Conservation (phyloP, 192 early-diverging fungal species). For the Coemansia nantahalensis region DNA sequence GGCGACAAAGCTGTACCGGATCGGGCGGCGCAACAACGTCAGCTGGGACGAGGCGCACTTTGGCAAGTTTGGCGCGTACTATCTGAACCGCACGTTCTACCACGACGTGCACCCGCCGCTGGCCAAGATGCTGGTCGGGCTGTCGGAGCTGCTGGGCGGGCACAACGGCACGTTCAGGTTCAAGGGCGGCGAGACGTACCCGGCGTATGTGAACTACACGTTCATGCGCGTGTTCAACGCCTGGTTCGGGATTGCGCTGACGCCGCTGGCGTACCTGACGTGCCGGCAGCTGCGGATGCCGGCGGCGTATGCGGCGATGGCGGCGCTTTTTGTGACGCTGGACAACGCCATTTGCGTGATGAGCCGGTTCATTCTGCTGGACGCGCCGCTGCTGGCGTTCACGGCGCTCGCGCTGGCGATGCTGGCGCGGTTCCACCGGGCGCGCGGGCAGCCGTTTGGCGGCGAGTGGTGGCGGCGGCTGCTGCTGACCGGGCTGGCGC, state of each 20-base stretch:
- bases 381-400: conserved; percentile 92
- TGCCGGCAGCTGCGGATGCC: conserved; percentile 75
- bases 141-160: conserved; percentile 77
- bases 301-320: conserved; percentile 60
- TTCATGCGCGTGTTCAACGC: conserved; percentile 92
- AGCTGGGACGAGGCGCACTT: conserved; percentile 75
- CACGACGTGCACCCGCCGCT: conserved; percentile 98
- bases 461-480: conserved; percentile 87
- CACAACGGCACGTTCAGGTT: conserved; percentile 88
- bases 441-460: conserved; percentile 70
- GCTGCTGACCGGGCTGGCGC: conserved; percentile 75
- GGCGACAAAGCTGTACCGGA: conserved; percentile 39
- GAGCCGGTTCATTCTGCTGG: conserved; percentile 91
- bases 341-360: conserved; percentile 66
- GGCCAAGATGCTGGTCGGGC: conserved; percentile 92
- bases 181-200: conserved; percentile 76
- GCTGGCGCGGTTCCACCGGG: conserved; percentile 71
- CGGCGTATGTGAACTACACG: conserved; percentile 73
- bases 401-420: conserved; percentile 69
- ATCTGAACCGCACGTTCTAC: conserved; percentile 91
- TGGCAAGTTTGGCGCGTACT: conserved; percentile 86
- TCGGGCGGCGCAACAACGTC: conserved; percentile 48
- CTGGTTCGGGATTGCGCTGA: conserved; percentile 83
- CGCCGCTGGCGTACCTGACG: conserved; percentile 88
- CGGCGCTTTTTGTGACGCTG: conserved; percentile 74